A percentile compares a stretch with the other conserved stretches of the same genome.
Evolutionary conservation across 192 early-diverging fungal genomes (phyloP).

Genomic region (Coemansia sp.): DNA sequence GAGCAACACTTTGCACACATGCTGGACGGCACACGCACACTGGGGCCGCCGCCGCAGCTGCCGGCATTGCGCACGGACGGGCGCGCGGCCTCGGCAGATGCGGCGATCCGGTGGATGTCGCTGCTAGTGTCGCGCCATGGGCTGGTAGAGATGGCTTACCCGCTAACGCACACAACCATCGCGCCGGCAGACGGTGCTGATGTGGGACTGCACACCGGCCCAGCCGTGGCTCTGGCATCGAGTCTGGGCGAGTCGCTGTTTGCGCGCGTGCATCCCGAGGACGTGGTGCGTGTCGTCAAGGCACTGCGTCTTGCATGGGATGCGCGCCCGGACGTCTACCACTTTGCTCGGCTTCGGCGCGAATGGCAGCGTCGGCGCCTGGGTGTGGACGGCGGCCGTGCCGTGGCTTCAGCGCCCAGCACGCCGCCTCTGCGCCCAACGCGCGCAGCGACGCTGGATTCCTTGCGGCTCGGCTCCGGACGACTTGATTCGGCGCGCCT

Average conservation of each 20-base stretch:
- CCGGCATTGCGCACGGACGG: constrained; percentile 16
- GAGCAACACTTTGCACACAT: constrained; percentile 33
- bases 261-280: constrained; percentile 49
- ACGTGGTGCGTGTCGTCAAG: constrained; percentile 45
- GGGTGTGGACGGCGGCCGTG: constrained; percentile 12
- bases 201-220: constrained; percentile 14
- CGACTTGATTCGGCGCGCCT: background rate
- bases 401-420: constrained; percentile 24
- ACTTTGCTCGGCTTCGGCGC: constrained; percentile 51
- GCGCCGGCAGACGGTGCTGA: constrained; percentile 17
- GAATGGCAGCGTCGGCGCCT: constrained; percentile 49
- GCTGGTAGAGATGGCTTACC: constrained; percentile 53
- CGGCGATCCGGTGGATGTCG: constrained; percentile 34
- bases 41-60: constrained; percentile 41
- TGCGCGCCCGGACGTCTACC: constrained; percentile 49
- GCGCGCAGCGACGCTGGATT: constrained; percentile 20
- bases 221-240: constrained; percentile 35
- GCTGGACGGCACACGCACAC: constrained; percentile 14
- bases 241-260: constrained; percentile 50
- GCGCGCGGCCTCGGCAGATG: constrained; percentile 3
- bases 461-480: background rate
- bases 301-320: constrained; percentile 52
- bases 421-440: constrained; percentile 35
- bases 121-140: constrained; percentile 54
- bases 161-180: constrained; percentile 32